Conservation (phyloP, 2,329 filamentous ascomycete species). For the Zasmidium citrigriseum region DNA sequence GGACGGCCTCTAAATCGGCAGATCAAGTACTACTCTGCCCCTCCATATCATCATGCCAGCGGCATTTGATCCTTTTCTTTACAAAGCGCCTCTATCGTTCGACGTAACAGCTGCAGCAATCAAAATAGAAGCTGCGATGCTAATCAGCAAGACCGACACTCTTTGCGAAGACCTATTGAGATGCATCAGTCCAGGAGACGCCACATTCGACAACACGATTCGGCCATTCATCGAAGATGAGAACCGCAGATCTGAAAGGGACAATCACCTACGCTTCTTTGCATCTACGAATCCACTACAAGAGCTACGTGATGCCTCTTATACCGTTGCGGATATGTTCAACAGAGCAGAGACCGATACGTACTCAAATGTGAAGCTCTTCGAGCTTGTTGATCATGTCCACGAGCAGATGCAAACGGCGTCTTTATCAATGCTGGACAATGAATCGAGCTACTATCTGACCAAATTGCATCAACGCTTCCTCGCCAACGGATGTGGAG, state of each 20-base stretch:
- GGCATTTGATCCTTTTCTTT: neutral
- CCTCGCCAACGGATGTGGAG: slow-evolving; percentile 1
- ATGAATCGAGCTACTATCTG: slow-evolving; percentile 3
- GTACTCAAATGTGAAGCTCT: neutral
- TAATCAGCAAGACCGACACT: neutral
- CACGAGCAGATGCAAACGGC: neutral
- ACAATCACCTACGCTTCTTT: slow-evolving; percentile 7
- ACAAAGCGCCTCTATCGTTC: neutral
- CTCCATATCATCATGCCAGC: too few relatives aligned
- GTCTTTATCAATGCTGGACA: neutral
- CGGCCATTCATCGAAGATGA: slow-evolving; percentile 2
- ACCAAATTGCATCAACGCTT: slow-evolving; percentile 3
- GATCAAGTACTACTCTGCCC: too few relatives aligned
- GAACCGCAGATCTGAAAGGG: neutral
- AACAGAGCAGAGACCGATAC: slow-evolving; percentile 2
- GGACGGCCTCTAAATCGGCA: too few relatives aligned
- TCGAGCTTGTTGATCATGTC: neutral
- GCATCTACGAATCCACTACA: neutral
- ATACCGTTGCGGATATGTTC: slow-evolving; percentile 1
- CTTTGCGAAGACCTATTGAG: neutral
- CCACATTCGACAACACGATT: slow-evolving; percentile 4
- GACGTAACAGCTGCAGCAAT: neutral
- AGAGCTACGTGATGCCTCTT: slow-evolving; percentile 7
- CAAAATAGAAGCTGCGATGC: neutral
- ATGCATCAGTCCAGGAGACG: neutral